These are phyloP conservation scores for Nidularia pulvinata DNA, from an alignment of 768 basidiomycete genomes.

Conservation along the genomic window DNA sequence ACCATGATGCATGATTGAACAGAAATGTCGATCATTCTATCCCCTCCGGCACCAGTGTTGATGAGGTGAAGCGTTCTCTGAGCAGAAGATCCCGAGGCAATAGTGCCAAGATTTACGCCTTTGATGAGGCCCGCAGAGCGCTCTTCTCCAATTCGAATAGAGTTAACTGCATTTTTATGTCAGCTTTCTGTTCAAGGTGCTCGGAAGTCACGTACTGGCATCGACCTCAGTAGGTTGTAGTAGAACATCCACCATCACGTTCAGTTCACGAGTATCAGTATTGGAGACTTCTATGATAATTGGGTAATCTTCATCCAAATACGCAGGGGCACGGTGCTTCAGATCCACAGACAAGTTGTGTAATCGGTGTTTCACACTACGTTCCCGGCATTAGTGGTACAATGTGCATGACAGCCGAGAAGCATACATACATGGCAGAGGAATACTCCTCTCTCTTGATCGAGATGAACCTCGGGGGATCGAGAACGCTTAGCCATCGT, in stretches of 20 bases:
- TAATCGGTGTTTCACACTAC: conserved; percentile 61
- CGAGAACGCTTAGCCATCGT: conserved; percentile 59
- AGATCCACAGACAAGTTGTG: conserved; percentile 59
- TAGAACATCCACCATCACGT: conserved; percentile 70
- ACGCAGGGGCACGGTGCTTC: conserved; percentile 66
- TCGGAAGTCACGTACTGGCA: conserved; percentile 45
- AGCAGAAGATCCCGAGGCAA: conserved; percentile 56
- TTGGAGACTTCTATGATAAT: conserved; percentile 74
- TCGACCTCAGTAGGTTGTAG: conserved; percentile 79
- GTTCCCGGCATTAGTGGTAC: conserved; percentile 3
- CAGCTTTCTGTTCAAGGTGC: no score
- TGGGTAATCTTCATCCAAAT: conserved; percentile 80
- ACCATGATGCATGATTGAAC: conserved; percentile 51
- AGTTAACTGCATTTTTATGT: conserved; percentile 42
- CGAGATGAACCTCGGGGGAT: conserved; percentile 53
- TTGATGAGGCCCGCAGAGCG: conserved; percentile 75
- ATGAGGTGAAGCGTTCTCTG: conserved; percentile 65
- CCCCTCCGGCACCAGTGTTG: conserved; percentile 62
- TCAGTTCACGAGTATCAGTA: conserved; percentile 66
- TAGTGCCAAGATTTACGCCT: conserved; percentile 62
- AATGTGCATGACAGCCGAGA: not conserved
- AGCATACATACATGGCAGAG: conserved; percentile 42
- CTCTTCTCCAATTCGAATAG: conserved; percentile 60
- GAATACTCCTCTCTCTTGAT: conserved; percentile 45
- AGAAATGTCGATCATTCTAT: conserved; percentile 81